Base-by-base conservation (phyloP, 352 stramenopile species). In the Phytophthora chlamydospora region DNA sequence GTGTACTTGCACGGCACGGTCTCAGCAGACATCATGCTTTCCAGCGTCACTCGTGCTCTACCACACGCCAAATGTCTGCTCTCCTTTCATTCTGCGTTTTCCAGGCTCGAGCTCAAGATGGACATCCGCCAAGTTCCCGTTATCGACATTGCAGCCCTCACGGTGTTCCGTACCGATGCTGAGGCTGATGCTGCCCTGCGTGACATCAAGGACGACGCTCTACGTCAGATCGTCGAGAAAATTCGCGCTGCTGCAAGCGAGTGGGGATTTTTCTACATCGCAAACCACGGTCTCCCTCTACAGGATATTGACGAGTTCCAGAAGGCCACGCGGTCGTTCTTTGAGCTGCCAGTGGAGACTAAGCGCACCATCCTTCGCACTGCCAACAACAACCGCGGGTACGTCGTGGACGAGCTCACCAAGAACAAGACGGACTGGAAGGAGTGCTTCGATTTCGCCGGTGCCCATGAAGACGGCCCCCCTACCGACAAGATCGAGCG, bases 381-480 rank as follows among this genome's bases (percentile, higher is more conserved):
- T 52, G 76, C 58, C 40, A 73, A 59, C 34, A 98, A 98, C 78
- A 79, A 92, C 38, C 78, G 91, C 47, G 94, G 94, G 17, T 98
- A 89, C 68, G 98, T 97, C 76, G 89, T 98, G 55, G 83, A 96
- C 53, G 94, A 98, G 60, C 72, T 98, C 24, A 98, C 94, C 43
- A 98, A 98, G 76, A 89, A 96, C 70, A 91, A 85, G 52, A 76
- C 72, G 21, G 94, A 98, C 73, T 97, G 89, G 88, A 98, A 98
- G 49, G 83, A 97, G 63, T 73, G 62, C 13, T 76, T 97, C 14
- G 92, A 97, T 76, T 78, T 79, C 43, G 69, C 69, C 9, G 75
- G 75, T 8, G 66, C 17, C 0, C 63, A 77, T 16, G 77, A 87
- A 34, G 73, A 84, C 21, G 71, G 52, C 2, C 39, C 69, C 2